Conservation (phyloP, 2,329 filamentous ascomycete species). For the Nemania sp. region DNA sequence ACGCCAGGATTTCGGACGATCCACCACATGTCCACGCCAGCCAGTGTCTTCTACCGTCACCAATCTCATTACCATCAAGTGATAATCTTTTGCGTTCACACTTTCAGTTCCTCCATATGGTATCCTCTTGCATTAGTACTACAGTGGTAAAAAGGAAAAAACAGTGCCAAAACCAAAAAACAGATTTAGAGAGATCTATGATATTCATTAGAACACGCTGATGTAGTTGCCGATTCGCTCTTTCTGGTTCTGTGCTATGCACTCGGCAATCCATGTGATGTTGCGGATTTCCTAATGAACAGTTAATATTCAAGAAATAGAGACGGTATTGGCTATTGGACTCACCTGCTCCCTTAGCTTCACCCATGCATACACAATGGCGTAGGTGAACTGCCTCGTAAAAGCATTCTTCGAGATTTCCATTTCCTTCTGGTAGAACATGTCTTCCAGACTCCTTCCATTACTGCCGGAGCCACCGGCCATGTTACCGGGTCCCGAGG, state of each 20-base stretch:
- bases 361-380: constrained; percentile 97
- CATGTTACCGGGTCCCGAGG: constrained; percentile 84
- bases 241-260: constrained; percentile 99
- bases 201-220: constrained; percentile 82
- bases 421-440: constrained; percentile 99
- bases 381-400: constrained; percentile 94
- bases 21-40: constrained; percentile 24
- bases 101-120: constrained; percentile 44
- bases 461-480: constrained; percentile 82
- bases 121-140: constrained; percentile 59
- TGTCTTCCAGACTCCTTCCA: constrained; percentile 90
- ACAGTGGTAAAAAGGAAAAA: constrained; percentile 53
- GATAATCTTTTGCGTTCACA: constrained; percentile 34
- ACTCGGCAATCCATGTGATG: constrained; percentile 99
- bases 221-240: constrained; percentile 99
- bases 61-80: constrained; percentile 32
- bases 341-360: constrained; percentile 95
- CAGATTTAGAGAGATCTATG: constrained; percentile 19
- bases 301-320: constrained; percentile 29
- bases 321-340: constrained; percentile 24
- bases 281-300: constrained; percentile 91
- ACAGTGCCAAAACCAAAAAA: constrained; percentile 38
- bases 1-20: constrained; percentile 34
- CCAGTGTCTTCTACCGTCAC: constrained; percentile 20
- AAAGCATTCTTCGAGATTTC: constrained; percentile 96